A percentile compares a stretch with the other conserved stretches of the same genome.
Conservation (phyloP, 2,329 filamentous ascomycete species). For the Capronia americana region DNA sequence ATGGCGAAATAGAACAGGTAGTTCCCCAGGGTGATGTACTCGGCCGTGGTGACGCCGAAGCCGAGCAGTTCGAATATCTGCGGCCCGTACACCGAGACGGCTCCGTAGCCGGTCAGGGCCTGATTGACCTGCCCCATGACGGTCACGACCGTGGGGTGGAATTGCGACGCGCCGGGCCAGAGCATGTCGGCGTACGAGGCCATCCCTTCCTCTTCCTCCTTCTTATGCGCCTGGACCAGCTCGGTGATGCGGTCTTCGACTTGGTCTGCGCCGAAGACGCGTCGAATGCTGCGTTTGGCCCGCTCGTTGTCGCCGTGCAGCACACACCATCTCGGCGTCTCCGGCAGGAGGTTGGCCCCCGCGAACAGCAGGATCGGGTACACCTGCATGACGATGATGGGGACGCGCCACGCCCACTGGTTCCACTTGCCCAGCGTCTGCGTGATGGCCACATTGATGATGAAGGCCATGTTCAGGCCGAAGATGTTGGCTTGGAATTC, state of each 20-base stretch:
- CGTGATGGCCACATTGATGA: conserved; percentile 64
- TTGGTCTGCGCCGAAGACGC: conserved; percentile 59
- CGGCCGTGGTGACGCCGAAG: conserved; percentile 58
- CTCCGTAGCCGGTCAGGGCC: conserved; percentile 64
- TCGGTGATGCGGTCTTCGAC: conserved; percentile 59
- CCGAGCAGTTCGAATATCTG: conserved; percentile 69
- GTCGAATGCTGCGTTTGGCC: conserved; percentile 56
- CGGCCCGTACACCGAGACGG: conserved; percentile 67
- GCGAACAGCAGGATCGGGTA: conserved; percentile 62
- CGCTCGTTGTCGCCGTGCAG: conserved; percentile 59
- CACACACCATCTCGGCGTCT: conserved; percentile 65
- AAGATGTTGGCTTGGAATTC: conserved; percentile 71
- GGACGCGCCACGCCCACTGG: conserved; percentile 68
- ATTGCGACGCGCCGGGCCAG: conserved; percentile 60
- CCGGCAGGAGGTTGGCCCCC: conserved; percentile 61
- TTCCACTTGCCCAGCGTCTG: conserved; percentile 60
- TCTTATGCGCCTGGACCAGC: conserved; percentile 57
- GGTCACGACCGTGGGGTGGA: conserved; percentile 66
- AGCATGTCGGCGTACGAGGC: conserved; percentile 66
- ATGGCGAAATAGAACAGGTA: conserved; percentile 66
- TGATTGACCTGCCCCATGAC: conserved; percentile 70
- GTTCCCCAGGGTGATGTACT: conserved; percentile 66
- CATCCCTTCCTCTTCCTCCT: conserved; percentile 53
- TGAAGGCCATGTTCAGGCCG: conserved; percentile 66
- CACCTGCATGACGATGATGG: conserved; percentile 66